These are phyloP conservation scores for Fusarium subtropicale DNA, from an alignment of 2,329 filamentous ascomycete species.

Conservation along the genomic window DNA sequence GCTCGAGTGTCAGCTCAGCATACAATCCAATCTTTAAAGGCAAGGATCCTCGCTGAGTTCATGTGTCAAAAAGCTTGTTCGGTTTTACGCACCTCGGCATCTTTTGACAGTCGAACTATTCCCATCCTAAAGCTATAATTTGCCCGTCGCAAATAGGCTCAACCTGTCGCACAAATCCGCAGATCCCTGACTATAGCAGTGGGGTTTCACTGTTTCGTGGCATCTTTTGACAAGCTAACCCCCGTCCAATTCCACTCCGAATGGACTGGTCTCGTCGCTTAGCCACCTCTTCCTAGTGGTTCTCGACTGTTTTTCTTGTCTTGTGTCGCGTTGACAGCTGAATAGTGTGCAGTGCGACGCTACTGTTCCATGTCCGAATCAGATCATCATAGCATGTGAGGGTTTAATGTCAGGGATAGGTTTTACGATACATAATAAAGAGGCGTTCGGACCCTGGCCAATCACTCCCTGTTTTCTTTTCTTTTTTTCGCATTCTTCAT, in stretches of 20 bases:
- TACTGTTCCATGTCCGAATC: constrained; percentile 4
- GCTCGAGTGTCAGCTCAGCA: neutral
- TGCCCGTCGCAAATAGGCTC: neutral
- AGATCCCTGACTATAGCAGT: neutral
- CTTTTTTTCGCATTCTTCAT: neutral
- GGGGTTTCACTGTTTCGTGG: constrained; percentile 8
- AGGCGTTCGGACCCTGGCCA: neutral
- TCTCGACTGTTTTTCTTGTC: neutral
- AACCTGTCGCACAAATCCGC: neutral
- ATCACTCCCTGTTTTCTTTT: neutral
- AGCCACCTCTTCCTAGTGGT: neutral
- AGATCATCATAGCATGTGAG: constrained; percentile 2
- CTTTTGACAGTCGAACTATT: neutral
- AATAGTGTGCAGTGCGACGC: neutral
- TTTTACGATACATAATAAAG: constrained; percentile 12
- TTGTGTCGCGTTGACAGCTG: neutral
- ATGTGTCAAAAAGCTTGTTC: neutral
- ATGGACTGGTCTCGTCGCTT: constrained; percentile 14
- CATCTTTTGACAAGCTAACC: constrained; percentile 5
- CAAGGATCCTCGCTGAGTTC: neutral
- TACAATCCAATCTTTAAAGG: neutral
- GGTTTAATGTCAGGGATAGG: neutral
- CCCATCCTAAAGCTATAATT: neutral
- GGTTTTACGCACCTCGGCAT: neutral
- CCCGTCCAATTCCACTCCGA: constrained; percentile 2